Evolutionary conservation across 306 rosid species (phyloP).

Genomic region (Arachis stenosperma): DNA sequence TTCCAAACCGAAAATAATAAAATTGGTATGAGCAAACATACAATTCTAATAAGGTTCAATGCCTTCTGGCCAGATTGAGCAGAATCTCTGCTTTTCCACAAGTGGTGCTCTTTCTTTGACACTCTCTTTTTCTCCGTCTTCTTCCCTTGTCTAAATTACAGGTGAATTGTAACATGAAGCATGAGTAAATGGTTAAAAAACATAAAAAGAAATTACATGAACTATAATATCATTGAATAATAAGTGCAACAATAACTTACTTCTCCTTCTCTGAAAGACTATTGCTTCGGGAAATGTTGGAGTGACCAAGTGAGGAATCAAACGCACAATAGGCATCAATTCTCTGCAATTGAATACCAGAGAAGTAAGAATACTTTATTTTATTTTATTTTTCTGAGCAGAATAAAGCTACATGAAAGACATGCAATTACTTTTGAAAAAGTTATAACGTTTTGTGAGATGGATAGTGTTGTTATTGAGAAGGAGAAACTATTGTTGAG

Average conservation of each 20-base stretch:
- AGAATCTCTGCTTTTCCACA: conserved; percentile 80
- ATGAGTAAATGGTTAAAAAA: background rate
- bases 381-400: background rate
- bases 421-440: conserved; percentile 17
- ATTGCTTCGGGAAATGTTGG: conserved; percentile 43
- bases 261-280: conserved; percentile 46
- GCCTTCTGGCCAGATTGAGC: conserved; percentile 93
- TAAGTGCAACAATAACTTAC: conserved; percentile 43
- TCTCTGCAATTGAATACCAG: conserved; percentile 34
- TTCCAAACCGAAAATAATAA: background rate
- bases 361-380: background rate
- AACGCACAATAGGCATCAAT: conserved; percentile 5
- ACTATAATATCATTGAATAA: background rate
- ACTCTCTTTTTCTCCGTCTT: conserved; percentile 48
- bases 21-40: conserved; percentile 38
- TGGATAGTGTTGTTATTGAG: conserved; percentile 22
- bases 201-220: too few relatives aligned
- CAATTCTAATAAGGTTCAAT: conserved; percentile 71
- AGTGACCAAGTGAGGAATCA: conserved; percentile 26
- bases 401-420: conserved; percentile 1
- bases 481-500: conserved; percentile 28
- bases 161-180: conserved; percentile 13
- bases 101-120: conserved; percentile 67
- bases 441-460: conserved; percentile 41
- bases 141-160: conserved; percentile 59